Conservation (phyloP, 257 asterid species). For the Osmanthus fragrans region DNA sequence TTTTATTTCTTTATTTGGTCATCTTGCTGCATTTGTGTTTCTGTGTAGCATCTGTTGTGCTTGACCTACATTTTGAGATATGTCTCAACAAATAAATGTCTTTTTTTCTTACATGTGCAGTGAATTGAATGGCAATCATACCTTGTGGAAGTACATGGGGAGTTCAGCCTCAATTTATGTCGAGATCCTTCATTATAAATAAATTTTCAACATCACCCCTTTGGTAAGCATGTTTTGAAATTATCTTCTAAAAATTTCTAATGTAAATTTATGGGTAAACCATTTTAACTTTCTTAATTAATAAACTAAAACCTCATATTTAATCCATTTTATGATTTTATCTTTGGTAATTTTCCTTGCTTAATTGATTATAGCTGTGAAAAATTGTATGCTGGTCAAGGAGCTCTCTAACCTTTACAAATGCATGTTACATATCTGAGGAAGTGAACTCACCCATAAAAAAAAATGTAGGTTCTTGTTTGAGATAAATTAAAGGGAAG, state of each 20-base stretch:
- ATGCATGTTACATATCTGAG: background rate
- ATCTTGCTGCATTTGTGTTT: too few relatives aligned
- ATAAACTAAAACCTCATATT: background rate
- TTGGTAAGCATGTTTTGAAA: constrained; percentile 41
- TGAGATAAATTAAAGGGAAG: background rate
- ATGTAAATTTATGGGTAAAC: background rate
- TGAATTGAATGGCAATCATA: constrained; percentile 67
- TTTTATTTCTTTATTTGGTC: too few relatives aligned
- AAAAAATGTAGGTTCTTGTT: background rate
- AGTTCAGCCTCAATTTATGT: constrained; percentile 61
- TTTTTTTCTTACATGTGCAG: constrained; percentile 25
- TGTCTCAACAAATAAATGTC: background rate
- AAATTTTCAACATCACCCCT: constrained; percentile 35
- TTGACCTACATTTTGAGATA: background rate
- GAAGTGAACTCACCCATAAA: background rate
- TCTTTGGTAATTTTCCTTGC: background rate
- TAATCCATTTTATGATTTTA: background rate
- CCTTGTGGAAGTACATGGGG: constrained; percentile 91
- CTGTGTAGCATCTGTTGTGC: background rate
- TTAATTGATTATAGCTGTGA: background rate
- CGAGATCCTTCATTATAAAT: constrained; percentile 41
- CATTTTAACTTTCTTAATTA: background rate
- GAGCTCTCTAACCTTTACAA: background rate
- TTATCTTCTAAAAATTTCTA: background rate
- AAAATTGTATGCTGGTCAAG: background rate